Base-by-base conservation (phyloP, 225 moss, liverwort and hornwort genomes). In the Takakia lepidozioides region DNA sequence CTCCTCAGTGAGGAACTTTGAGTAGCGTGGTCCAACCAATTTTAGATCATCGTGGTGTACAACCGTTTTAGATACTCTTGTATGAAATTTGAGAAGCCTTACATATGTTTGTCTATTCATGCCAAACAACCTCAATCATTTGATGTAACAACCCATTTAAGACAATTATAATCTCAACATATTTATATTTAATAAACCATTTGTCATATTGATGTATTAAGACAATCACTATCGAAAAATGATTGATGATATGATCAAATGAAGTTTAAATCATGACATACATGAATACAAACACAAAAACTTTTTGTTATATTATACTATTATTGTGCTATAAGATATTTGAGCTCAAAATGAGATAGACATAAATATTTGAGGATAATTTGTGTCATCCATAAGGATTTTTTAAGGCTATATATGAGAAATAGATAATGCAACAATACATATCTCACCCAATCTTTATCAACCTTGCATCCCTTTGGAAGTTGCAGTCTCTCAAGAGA, bases 11-110 rank as follows among this genome's bases (percentile, higher is more conserved):
- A 51, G 51, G 34, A 51, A 51, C 7, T 8, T 19, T 19, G 51
- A 51, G 34, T 19, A 51, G 19, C 51, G 30, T 32, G 34, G 51
- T 6, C 19, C 51, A 2, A 3, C 45, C 22, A 46, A 14, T 25
- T 46, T 25, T 22, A 22, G 25, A 3, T 46, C 21, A 34, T 32
- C 51, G 0, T 23, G 51, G 19, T 8, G 1, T 28, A 25, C n/a
- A 28, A 43, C 2, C 19, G 2, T 30, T 10, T 64, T 76, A 38
- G 63, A 59, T 39, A 52, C 2, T 2, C 67, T 58, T 2, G 51
- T 66, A 23, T 76, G 76, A 43, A 56, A 71, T 25, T 67, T 76
- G 4, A 76, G 18, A 16, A 76, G 59, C 24, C 71, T 13, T 2
- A 76, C 60, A 9, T 67, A 71, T 0, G 76, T 76, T 45, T 57